Percentiles rank a stretch among this genome's conserved stretches.
Evolutionary conservation across 2,329 filamentous ascomycete genomes (phyloP).

Genomic region (Fusarium cyanostomum): DNA sequence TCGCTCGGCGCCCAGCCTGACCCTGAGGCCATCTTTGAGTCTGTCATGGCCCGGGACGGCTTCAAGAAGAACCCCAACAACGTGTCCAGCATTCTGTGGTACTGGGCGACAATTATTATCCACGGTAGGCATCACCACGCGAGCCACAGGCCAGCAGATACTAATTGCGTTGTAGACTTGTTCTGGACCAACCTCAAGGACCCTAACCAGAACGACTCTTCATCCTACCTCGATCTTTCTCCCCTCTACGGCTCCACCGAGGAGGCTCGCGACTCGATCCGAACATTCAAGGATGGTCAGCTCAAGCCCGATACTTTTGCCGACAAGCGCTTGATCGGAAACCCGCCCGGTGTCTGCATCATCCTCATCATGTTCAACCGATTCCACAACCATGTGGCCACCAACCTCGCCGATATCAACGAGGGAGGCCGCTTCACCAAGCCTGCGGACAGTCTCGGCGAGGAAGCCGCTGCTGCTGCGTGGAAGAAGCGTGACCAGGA

Average conservation of each 20-base stretch:
- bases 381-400: constrained; percentile 88
- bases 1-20: constrained; percentile 74
- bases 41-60: constrained; percentile 62
- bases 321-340: constrained; percentile 74
- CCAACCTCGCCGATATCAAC: constrained; percentile 85
- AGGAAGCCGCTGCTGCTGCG: constrained; percentile 59
- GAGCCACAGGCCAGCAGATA: rapidly evolving
- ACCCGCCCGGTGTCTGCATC: constrained; percentile 77
- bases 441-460: constrained; percentile 60
- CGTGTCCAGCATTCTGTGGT: constrained; percentile 76
- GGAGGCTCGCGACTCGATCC: constrained; percentile 71
- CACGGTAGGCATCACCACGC: constrained; percentile 59
- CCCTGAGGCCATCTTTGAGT: constrained; percentile 69
- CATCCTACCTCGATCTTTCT: constrained; percentile 76
- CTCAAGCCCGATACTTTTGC: constrained; percentile 79
- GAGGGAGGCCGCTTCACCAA: constrained; percentile 81
- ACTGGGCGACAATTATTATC: constrained; percentile 78
- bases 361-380: constrained; percentile 81
- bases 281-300: constrained; percentile 75
- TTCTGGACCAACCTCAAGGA: constrained; percentile 75
- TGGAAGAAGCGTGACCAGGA: constrained; percentile 80
- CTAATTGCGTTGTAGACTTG: constrained; percentile 57
- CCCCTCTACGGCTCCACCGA: constrained; percentile 77
- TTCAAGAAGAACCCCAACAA: constrained; percentile 74
- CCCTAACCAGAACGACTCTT: constrained; percentile 70